Percentiles rank a stretch among this genome's conserved stretches.
Conservation (phyloP, 305 asterid genomes). For the Fraxinus angustifolia region DNA sequence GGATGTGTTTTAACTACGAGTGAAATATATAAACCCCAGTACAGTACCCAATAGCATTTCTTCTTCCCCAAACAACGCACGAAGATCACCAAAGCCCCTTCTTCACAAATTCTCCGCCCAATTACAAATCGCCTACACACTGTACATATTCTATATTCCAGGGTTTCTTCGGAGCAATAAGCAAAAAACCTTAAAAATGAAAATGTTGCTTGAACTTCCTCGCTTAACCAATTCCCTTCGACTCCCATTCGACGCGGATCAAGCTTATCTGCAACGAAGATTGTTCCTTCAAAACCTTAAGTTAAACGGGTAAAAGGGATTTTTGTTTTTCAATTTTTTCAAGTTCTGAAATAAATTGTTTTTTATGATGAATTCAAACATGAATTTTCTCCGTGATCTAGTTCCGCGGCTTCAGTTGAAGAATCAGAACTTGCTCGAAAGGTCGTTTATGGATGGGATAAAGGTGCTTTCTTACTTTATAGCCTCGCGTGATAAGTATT, state of each 20-base stretch:
- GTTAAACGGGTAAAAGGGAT: constrained; percentile 41
- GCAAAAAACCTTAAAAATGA: neutral
- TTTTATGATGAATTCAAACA: neutral
- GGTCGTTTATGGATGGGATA: constrained; percentile 68
- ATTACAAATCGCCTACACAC: neutral
- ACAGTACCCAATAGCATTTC: neutral
- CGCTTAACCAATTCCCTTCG: constrained; percentile 80
- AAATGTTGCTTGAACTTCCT: constrained; percentile 74
- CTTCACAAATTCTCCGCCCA: neutral
- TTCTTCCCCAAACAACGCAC: neutral
- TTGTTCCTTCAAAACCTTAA: constrained; percentile 53
- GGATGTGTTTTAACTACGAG: too few relatives aligned
- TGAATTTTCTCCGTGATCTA: constrained; percentile 24
- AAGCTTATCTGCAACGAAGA: constrained; percentile 82
- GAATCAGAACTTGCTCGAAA: constrained; percentile 76
- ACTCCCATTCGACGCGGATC: constrained; percentile 80
- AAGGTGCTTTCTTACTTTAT: constrained; percentile 48
- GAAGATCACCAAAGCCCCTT: neutral
- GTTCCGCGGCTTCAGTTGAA: constrained; percentile 46
- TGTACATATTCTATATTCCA: neutral
- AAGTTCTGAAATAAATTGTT: neutral
- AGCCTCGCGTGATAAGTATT: neutral
- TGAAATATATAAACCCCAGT: neutral
- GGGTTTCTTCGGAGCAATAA: neutral
- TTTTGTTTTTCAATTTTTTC: neutral